Evolutionary conservation across 345 rosid genomes (phyloP).

Genomic region (Salix caprea): DNA sequence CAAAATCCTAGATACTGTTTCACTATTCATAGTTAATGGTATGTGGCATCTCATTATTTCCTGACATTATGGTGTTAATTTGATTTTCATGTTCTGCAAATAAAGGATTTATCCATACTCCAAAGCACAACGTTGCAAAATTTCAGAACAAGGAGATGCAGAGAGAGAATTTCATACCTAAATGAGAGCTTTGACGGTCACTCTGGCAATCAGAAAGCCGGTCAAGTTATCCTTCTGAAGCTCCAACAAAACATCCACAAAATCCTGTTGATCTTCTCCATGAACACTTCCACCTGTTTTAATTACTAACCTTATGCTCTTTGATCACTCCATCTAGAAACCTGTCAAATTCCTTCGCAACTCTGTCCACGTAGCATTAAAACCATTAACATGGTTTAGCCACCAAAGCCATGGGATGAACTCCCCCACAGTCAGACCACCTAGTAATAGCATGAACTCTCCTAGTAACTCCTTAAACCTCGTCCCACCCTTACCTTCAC

Average conservation of each 20-base stretch:
- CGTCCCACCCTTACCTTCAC: slow-evolving; percentile 22
- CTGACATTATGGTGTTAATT: no score
- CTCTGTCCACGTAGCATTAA: slow-evolving; percentile 23
- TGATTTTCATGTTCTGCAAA: no score
- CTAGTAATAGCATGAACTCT: slow-evolving; percentile 30
- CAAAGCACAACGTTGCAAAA: no score
- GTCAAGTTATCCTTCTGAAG: slow-evolving; percentile 13
- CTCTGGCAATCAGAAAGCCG: slow-evolving; percentile 6
- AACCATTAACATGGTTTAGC: slow-evolving; percentile 30
- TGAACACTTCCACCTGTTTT: neutral
- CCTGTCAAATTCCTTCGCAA: slow-evolving; percentile 20
- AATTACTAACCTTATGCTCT: slow-evolving; percentile 1
- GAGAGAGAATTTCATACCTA: slow-evolving; percentile 13
- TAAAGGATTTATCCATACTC: no score
- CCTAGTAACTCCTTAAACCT: slow-evolving; percentile 28
- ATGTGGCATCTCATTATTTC: no score
- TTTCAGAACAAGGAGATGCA: no score
- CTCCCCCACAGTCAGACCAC: slow-evolving; percentile 36
- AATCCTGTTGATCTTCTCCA: slow-evolving; percentile 7
- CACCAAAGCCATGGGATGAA: slow-evolving; percentile 54
- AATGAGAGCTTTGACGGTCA: slow-evolving; percentile 33
- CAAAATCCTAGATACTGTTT: no score
- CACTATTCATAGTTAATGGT: no score
- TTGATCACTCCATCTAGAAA: slow-evolving; percentile 26
- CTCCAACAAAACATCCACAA: slow-evolving; percentile 30